Base-by-base conservation (phyloP, 176 grass and related monocot species). In the Aegilops umbellulata region DNA sequence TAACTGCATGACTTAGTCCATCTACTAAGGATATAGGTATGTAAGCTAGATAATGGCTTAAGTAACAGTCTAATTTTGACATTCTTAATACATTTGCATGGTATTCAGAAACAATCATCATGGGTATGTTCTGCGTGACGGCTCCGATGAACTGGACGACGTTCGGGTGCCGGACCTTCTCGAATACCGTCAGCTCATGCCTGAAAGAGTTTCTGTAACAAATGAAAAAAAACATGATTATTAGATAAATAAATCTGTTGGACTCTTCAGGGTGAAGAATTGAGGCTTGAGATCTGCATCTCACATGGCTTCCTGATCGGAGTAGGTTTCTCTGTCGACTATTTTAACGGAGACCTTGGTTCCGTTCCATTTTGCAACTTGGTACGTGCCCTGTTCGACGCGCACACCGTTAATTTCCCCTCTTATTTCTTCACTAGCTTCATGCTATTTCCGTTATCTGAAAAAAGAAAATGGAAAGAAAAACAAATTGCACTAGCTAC, bases 311-410 rank as follows among this genome's bases (percentile, higher is more conserved):
- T 99, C 92, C 51, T 88, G 88, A 78, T 99, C 88, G 6, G 76
- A 90, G 76, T 95, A 96, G 79, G 82, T 84, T 30, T 94, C 90
- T 94, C 86, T 95, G 74, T 99, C 94, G n/a, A 99, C 92, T 46
- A 99, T 93, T 84, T 99, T 99, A 4, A 96, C 97, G 13, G 80
- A 92, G 78, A 99, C 87, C 85, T 99, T 99, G 8, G 94, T 96
- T 16, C 94, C 94, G 38, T 99, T 99, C 97, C 97, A 99, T 89
- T 99, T 99, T 25, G 92, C 97, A 82, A 94, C 89, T 81, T 93
- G 92, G 68, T 99, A 99, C 12, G 53, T 68, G 22, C 88, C 97
- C 97, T 96, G 92, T 88, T 65, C 55, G 17, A 73, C 69, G 24
- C 3, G 29, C 25, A 7, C 23, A 80, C 8, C 12, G 65, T 86